Conservation (phyloP, 2,329 filamentous ascomycete species). For the Aureobasidium sp. region DNA sequence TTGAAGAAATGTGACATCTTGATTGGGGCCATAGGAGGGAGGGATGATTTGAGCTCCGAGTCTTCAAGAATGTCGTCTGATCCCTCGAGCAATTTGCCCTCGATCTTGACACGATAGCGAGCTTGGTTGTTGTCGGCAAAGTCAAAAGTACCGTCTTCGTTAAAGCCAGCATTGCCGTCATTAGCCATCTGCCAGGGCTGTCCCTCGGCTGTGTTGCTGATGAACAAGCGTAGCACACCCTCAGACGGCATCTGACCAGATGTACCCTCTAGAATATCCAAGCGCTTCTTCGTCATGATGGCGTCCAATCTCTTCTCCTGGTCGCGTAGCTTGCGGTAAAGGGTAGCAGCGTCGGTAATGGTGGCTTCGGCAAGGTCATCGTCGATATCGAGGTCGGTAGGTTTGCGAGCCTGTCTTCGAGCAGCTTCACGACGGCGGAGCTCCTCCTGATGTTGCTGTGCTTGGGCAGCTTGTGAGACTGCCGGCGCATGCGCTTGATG, state of each 20-base stretch:
- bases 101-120: slow-evolving; percentile 84
- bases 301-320: slow-evolving; percentile 84
- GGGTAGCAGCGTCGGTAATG: slow-evolving; percentile 71
- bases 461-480: slow-evolving; percentile 37
- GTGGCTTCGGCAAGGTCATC: slow-evolving; percentile 73
- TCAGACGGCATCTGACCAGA: slow-evolving; percentile 32
- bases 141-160: slow-evolving; percentile 66
- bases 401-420: slow-evolving; percentile 77
- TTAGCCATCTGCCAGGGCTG: slow-evolving; percentile 79
- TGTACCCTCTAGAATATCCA: slow-evolving; percentile 75
- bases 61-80: slow-evolving; percentile 44
- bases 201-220: slow-evolving; percentile 89
- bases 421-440: slow-evolving; percentile 51
- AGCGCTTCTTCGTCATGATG: slow-evolving; percentile 84
- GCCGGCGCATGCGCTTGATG: slow-evolving; percentile 47
- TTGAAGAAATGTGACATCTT: slow-evolving; percentile 68
- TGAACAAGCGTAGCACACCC: slow-evolving; percentile 84
- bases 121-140: slow-evolving; percentile 71
- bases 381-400: slow-evolving; percentile 90
- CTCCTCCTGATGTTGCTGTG: slow-evolving; percentile 39
- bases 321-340: slow-evolving; percentile 79
- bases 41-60: slow-evolving; percentile 4
- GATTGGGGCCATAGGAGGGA: slow-evolving; percentile 6
- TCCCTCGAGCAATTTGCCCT: slow-evolving; percentile 65
- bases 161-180: slow-evolving; percentile 41